Evolutionary conservation across 2,329 filamentous ascomycete species (phyloP), one percentile per base, ranked within the genome.

Genomic region (Exophiala mesophila): DNA sequence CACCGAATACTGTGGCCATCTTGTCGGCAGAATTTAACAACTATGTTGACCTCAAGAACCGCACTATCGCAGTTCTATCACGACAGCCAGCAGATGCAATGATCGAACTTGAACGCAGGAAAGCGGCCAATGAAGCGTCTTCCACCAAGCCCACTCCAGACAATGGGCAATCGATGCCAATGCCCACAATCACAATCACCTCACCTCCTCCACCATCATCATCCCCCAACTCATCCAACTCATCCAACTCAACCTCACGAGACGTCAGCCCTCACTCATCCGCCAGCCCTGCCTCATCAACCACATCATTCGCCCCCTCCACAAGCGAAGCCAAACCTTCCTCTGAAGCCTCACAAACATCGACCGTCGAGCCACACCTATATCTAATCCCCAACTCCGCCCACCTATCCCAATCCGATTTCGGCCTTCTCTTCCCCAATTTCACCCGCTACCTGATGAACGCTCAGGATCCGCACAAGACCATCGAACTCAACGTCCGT

Each of bases 401-500:
- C 0, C 88, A 94, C 59, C 73, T 94, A 18, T 86, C 77, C 44
- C 88, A 94, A 63, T 85, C 80, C 15, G 88, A 94, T 58, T 94
- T 92, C 55, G 88, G 85, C 24, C 67, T 92, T 17, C 65, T 94
- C 16, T 94, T 94, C 58, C 86, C 86, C 0, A 84, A 81, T 74
- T 52, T 73, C 2, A 72, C 70, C 6, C 68, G 67, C 35, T 67
- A 68, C 31, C 58, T 73, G 8, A 69, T 72, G 42, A 72, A 73
- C 41, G 70, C 70, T 0, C 66, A 57, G 13, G 56, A 62, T 16
- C 59, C 60, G 10, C 53, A 58, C 32, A 47, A 58, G 32, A 60
- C 55, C 5, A 49, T 63, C 41, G 32, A 47, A 16, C 47, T 63
- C 19, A 63, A 63, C 37, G 53, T 59, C 7, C 48, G 57, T 13